Evolutionary conservation across 371 early-diverging fungal species (phyloP).

Genomic region (Mortierella sp.): DNA sequence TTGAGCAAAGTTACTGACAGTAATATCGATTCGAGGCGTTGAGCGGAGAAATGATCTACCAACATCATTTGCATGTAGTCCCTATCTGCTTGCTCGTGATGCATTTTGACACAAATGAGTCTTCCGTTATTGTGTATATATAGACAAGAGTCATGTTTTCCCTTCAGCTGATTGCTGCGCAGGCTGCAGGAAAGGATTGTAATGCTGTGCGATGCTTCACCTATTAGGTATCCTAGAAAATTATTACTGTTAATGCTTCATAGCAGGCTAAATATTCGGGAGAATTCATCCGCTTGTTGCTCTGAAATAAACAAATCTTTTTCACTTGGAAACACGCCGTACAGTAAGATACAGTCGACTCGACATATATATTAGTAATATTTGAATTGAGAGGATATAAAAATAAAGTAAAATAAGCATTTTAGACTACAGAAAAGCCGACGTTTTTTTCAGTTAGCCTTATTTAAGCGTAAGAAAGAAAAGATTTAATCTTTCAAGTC

Average conservation of each 20-base stretch:
- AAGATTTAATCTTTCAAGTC: background rate
- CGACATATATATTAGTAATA: no score
- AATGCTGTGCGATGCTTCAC: no score
- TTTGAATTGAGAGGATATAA: background rate
- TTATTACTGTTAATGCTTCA: background rate
- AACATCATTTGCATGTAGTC: no score
- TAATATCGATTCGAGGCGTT: no score
- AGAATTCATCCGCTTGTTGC: no score
- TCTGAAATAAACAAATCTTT: background rate
- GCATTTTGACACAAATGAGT: background rate
- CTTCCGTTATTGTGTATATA: background rate
- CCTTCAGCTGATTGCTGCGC: no score
- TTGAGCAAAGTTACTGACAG: no score
- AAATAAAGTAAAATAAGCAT: constrained; percentile 3
- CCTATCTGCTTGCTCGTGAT: no score
- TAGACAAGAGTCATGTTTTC: no score
- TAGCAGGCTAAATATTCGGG: no score
- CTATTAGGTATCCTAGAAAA: background rate
- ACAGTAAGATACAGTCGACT: background rate
- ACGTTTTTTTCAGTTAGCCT: background rate
- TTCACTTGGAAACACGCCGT: background rate
- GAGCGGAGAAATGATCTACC: no score
- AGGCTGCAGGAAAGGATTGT: no score
- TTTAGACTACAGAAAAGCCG: background rate
- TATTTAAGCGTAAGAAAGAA: background rate